A percentile compares a stretch with the other conserved stretches of the same genome.
These are phyloP conservation scores for Prunus yedoensis DNA, from an alignment of 331 rosid genomes.

Conservation along the genomic window DNA sequence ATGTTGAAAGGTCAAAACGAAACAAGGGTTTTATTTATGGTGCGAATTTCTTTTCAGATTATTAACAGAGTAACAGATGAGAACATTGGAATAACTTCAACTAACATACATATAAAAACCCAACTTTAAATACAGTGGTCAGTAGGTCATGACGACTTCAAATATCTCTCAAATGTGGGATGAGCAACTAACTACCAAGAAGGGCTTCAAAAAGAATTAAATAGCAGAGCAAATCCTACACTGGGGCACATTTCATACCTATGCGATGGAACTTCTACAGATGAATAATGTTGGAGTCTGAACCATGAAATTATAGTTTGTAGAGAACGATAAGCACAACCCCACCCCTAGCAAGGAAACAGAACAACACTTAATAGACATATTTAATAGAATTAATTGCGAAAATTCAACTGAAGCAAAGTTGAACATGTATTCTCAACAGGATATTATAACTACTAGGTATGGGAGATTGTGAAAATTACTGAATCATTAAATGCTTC, in stretches of 20 bases:
- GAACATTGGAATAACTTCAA: neutral
- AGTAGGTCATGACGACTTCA: neutral
- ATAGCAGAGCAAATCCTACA: neutral
- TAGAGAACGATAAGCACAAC: slow-evolving; percentile 96
- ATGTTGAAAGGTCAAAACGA: too few relatives aligned
- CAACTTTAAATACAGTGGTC: neutral
- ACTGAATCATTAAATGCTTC: slow-evolving; percentile 89
- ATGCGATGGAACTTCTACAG: slow-evolving; percentile 84
- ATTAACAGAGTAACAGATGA: neutral
- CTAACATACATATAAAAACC: neutral
- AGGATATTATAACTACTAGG: slow-evolving; percentile 2
- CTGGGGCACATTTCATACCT: slow-evolving; percentile 48
- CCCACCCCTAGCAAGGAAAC: slow-evolving; percentile 82
- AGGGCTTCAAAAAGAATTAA: too few relatives aligned
- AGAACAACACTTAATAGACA: slow-evolving; percentile 4
- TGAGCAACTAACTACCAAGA: too few relatives aligned
- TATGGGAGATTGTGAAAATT: slow-evolving; percentile 33
- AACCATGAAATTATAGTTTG: slow-evolving; percentile 98
- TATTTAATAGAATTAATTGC: neutral
- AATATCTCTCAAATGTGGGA: neutral
- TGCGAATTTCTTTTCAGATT: neutral
- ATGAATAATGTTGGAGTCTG: slow-evolving; percentile 88
- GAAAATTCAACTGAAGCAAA: neutral
- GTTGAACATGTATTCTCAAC: neutral
- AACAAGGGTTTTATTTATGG: slow-evolving; percentile 1